Conservation (phyloP, 805 yeast species). For the Millerago galiae region DNA sequence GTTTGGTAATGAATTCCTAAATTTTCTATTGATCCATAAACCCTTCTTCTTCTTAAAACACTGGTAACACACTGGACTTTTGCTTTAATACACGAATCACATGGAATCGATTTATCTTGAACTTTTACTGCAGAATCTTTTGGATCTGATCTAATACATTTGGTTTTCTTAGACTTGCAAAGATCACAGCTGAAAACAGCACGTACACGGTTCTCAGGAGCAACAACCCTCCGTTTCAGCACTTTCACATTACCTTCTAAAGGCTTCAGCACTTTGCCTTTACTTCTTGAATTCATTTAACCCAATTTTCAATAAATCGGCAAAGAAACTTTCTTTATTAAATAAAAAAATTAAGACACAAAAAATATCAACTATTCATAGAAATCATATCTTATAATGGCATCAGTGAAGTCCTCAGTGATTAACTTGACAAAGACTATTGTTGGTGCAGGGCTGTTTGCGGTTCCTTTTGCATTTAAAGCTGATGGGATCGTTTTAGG, state of each 20-base stretch:
- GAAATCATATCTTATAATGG: slow-evolving; percentile 9
- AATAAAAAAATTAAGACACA: neutral
- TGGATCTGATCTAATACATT: slow-evolving; percentile 31
- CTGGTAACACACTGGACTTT: slow-evolving; percentile 36
- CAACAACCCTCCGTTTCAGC: slow-evolving; percentile 30
- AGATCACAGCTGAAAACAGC: slow-evolving; percentile 41
- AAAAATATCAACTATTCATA: neutral
- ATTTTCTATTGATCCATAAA: slow-evolving; percentile 36
- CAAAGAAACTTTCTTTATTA: neutral
- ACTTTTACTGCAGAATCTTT: slow-evolving; percentile 19
- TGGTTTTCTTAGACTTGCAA: slow-evolving; percentile 37
- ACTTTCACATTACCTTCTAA: slow-evolving; percentile 2
- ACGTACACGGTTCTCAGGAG: slow-evolving; percentile 32
- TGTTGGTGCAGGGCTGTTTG: slow-evolving; percentile 74
- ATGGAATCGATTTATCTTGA: slow-evolving; percentile 34
- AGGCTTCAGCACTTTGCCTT: neutral
- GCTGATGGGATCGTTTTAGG: slow-evolving; percentile 65
- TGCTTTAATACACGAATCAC: slow-evolving; percentile 32
- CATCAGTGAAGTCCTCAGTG: slow-evolving; percentile 42
- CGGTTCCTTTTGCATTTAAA: slow-evolving; percentile 67
- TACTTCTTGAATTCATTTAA: neutral
- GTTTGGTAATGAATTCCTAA: slow-evolving; percentile 38
- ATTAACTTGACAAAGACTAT: slow-evolving; percentile 70
- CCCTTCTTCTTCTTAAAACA: slow-evolving; percentile 35
- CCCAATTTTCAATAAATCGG: neutral